Percentiles rank a stretch among this genome's conserved stretches.
Conservation (phyloP, 176 grass and related monocot species). For the Oryza longistaminata region DNA sequence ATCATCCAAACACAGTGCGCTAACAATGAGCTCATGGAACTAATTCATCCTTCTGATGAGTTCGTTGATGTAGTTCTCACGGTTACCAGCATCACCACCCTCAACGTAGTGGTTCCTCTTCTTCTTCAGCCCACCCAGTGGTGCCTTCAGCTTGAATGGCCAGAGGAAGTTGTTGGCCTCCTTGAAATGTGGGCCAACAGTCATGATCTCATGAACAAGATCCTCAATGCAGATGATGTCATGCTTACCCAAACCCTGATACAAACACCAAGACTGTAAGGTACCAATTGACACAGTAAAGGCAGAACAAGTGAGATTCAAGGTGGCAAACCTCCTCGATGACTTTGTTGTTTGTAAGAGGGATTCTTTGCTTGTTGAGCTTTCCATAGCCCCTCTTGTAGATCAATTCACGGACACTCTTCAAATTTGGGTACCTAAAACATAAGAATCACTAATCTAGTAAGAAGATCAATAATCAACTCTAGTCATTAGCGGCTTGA, state of each 20-base stretch:
- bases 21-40: not conserved
- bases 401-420: slow-evolving; percentile 83
- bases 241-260: slow-evolving; percentile 64
- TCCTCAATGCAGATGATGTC: slow-evolving; percentile 87
- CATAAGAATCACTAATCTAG: not conserved
- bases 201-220: slow-evolving; percentile 87
- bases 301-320: not conserved
- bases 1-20: not conserved
- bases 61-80: slow-evolving; percentile 89
- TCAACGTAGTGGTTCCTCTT: slow-evolving; percentile 94
- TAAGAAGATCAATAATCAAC: not conserved
- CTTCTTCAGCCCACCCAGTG: slow-evolving; percentile 77
- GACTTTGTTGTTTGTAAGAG: slow-evolving; percentile 66
- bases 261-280: not conserved
- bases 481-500: not conserved
- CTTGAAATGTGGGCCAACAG: slow-evolving; percentile 86
- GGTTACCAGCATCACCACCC: slow-evolving; percentile 90
- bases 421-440: slow-evolving; percentile 85
- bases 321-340: slow-evolving; percentile 56
- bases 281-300: not conserved
- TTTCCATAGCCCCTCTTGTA: slow-evolving; percentile 93
- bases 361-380: slow-evolving; percentile 81
- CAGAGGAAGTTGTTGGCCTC: slow-evolving; percentile 95
- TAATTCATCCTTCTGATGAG: slow-evolving; percentile 91
- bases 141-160: slow-evolving; percentile 89